These are phyloP conservation scores for Massariosphaeria phaeospora DNA, from an alignment of 495 filamentous ascomycete genomes.

Conservation along the genomic window DNA sequence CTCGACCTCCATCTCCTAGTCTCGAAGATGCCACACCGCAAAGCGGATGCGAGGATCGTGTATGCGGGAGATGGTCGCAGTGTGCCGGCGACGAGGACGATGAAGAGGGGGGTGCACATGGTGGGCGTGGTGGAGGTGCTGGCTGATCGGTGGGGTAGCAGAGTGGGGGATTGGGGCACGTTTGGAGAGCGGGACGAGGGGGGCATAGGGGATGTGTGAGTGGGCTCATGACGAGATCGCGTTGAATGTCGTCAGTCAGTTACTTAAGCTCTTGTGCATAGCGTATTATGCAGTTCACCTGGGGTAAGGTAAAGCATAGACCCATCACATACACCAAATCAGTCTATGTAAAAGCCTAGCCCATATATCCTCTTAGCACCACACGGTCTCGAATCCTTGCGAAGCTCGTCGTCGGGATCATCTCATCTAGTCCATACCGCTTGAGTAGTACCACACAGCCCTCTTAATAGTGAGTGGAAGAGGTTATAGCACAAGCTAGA, in stretches of 20 bases:
- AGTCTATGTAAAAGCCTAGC: too few relatives aligned
- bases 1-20: conserved; percentile 38
- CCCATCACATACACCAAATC: too few relatives aligned
- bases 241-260: too few relatives aligned
- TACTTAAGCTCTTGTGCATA: neutral
- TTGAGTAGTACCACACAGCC: too few relatives aligned
- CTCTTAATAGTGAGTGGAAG: too few relatives aligned
- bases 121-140: conserved; percentile 37
- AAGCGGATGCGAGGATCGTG: conserved; percentile 15
- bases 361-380: too few relatives aligned
- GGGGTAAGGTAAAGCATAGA: too few relatives aligned
- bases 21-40: conserved; percentile 6
- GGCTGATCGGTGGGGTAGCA: conserved; percentile 29
- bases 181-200: conserved; percentile 4
- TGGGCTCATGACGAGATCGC: too few relatives aligned
- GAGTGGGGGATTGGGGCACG: conserved; percentile 34
- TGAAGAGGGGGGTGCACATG: conserved; percentile 5
- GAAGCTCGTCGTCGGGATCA: too few relatives aligned
- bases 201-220: neutral
- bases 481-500: too few relatives aligned
- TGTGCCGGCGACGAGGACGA: neutral
- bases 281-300: neutral
- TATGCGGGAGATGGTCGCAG: neutral
- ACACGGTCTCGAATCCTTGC: too few relatives aligned
- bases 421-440: too few relatives aligned